These are phyloP conservation scores for Wickerhamomyces bovis DNA, from an alignment of 805 yeast species.

Conservation along the genomic window DNA sequence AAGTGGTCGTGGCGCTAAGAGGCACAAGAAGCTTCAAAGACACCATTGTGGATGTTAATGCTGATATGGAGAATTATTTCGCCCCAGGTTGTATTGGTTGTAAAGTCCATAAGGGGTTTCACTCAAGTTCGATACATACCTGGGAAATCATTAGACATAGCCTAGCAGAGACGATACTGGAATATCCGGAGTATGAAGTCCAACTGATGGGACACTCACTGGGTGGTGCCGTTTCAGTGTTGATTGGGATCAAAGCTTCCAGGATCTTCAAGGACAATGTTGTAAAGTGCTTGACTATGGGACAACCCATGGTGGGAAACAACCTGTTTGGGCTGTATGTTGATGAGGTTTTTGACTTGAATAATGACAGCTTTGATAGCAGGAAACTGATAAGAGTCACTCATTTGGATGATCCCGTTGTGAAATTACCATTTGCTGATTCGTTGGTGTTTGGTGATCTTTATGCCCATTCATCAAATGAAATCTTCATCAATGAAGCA, in stretches of 20 bases:
- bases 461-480: conserved; percentile 16
- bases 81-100: conserved; percentile 9
- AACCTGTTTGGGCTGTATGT: conserved; percentile 10
- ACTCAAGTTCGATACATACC: conserved; percentile 10
- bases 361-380: not conserved
- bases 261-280: not conserved
- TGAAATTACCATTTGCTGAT: conserved; percentile 19
- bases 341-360: conserved; percentile 7
- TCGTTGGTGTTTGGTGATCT: conserved; percentile 12
- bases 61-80: conserved; percentile 18
- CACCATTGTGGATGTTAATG: conserved; percentile 18
- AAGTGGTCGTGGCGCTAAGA: conserved; percentile 14
- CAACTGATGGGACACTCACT: conserved; percentile 23
- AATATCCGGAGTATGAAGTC: conserved; percentile 9
- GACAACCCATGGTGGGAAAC: conserved; percentile 25
- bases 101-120: conserved; percentile 22
- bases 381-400: conserved; percentile 16
- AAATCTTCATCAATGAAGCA: conserved; percentile 21
- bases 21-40: conserved; percentile 25
- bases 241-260: conserved; percentile 8
- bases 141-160: conserved; percentile 3
- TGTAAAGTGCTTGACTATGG: conserved; percentile 17
- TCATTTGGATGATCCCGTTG: conserved; percentile 23
- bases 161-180: conserved; percentile 1
- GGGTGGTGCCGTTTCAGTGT: conserved; percentile 23